Base-by-base conservation (phyloP, 2,329 filamentous ascomycete species). In the Calonectria honghensis region DNA sequence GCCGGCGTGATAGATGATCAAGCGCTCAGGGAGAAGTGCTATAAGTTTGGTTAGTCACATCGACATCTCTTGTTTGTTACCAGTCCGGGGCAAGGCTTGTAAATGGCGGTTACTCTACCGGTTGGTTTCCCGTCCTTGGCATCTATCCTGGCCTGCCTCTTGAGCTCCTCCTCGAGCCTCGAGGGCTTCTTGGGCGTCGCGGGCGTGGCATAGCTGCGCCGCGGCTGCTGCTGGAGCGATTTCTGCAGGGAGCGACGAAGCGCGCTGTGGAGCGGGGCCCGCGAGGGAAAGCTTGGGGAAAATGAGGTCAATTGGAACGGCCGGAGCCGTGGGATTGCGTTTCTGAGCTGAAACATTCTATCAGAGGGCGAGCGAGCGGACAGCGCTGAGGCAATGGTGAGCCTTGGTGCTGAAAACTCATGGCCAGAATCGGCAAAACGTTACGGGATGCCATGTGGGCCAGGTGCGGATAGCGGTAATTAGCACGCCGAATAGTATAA, bases 1-100 rank as follows among this genome's bases (percentile, higher is more conserved):
- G 68, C 95, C 94, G 68, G 92, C 92, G 85, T 96, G 94, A 84
- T 95, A 97, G 75, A 97, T 90, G 78, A 95, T 89, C 35, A 96
- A 82, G 18, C 86, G 87, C 76, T 91, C 88, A 0, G 92, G 91
- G 73, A 90, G 89, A 29, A 63, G 37, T 18, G 57, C 57, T 63
- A 10, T 20, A 41, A 13, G 20, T 29, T 2, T 24, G 10, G 48
- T 54, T 52, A 51, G 37, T 14, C 10, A 41, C 52, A 18, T 6
- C 2, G 39, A 45, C 14, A 48, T 37, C 5, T 24, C 24, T 24
- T 2, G 24, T 2, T 24, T 24, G 24, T 24, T 24, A 24, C 24
- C 24, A 24, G 24, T 24, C 24, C 31, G 7, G 52, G 39, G 14
- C 7, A 16, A 16, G 24, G 9, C 29, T 29, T 27, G 6, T 2